Conservation (phyloP, 2,329 filamentous ascomycete species). For the Verticillium tricorpus region DNA sequence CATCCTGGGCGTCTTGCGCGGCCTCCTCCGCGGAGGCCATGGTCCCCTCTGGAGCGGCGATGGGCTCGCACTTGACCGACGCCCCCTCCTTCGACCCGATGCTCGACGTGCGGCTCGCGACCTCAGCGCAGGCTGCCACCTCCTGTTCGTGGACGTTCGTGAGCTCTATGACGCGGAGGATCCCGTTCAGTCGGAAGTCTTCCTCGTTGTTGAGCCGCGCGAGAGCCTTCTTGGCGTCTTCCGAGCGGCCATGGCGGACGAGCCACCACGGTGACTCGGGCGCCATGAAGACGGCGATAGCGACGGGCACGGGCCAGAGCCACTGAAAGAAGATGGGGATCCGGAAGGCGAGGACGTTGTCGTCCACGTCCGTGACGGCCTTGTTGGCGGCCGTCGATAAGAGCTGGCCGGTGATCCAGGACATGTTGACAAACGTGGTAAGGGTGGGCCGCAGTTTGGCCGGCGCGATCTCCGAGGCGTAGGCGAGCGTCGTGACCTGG, state of each 20-base stretch:
- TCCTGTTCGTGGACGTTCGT: conserved; percentile 30
- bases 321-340: conserved; percentile 35
- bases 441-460: conserved; percentile 30
- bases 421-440: conserved; percentile 33
- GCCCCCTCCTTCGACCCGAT: neutral
- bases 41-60: conserved; percentile 1
- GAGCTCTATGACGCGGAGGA: conserved; percentile 30
- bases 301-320: conserved; percentile 28
- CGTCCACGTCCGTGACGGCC: conserved; percentile 18
- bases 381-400: conserved; percentile 26
- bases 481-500: conserved; percentile 28
- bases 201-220: conserved; percentile 20
- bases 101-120: neutral
- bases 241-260: conserved; percentile 23
- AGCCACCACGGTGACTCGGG: conserved; percentile 36
- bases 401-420: conserved; percentile 34
- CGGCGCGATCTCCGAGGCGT: conserved; percentile 29
- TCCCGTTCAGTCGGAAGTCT: conserved; percentile 24
- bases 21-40: conserved; percentile 17
- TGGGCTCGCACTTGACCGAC: neutral
- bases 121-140: neutral
- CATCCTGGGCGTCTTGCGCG: neutral
- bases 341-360: conserved; percentile 27
- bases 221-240: conserved; percentile 23
- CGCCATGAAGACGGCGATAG: conserved; percentile 25